Evolutionary conservation across 768 basidiomycete genomes (phyloP), one percentile per base, ranked within the genome.

Genomic region (Asterophora parasitica): DNA sequence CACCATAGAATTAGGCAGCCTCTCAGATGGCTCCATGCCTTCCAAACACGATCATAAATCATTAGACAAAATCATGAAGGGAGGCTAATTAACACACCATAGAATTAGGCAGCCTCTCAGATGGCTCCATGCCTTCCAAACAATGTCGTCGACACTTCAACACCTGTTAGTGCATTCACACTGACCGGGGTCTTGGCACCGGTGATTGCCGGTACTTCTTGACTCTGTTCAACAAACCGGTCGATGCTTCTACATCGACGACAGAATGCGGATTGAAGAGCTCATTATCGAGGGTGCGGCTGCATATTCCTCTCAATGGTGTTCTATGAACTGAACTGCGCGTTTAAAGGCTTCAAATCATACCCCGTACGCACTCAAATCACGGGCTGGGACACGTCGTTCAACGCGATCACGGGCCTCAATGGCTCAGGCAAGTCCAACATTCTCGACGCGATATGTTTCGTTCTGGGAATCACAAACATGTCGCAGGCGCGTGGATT

Each of bases 391-490:
- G 95, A 98, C 63, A 70, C 90, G 5, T 95, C 92, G 4, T 99
- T 99, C 79, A 98, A 98, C 64, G 96, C 96, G 4, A 98, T 99
- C 68, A 96, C 92, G 4, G 94, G 94, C 38, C 79, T 91, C 56
- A 92, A 92, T 72, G 92, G 92, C 2, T 95, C 92, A 0, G 95
- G 95, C 58, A 98, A 99, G 73, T 96, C 93, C 50, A 99, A 99
- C 71, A 98, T 99, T 59, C 82, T 99, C 53, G 96, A 99, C 73
- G 94, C 96, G 50, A 98, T 98, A 67, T 96, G 94, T 68, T 99
- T 99, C 64, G 96, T 97, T 12, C 77, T 99, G 15, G 96, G 96
- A 12, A 90, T 98, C 56, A 98, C 94, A 2, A 98, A 97, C 65
- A 90, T 97, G 87, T 73, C 87, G n/a, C 83, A 85, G 52, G 94